Base-by-base conservation (phyloP, 116 monocot species). In the Dioscorea cayenensis region DNA sequence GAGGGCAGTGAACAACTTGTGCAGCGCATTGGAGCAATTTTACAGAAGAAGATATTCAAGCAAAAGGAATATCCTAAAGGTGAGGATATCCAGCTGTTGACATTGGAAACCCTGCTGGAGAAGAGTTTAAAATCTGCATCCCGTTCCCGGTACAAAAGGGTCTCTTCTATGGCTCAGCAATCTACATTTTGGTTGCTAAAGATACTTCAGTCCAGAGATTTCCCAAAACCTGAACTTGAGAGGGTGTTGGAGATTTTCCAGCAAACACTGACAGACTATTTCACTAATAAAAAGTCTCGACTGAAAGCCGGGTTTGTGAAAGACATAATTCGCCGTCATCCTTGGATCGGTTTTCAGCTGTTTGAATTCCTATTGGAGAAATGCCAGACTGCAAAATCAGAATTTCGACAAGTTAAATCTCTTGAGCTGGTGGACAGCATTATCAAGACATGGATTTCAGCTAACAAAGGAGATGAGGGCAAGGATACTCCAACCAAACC, bases 41-140 rank as follows among this genome's bases (percentile, higher is more conserved):
- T 97, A 63, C 88, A 86, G 76, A 97, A 90, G 74, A 97, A 86
- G 77, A 80, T 97, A 73, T 86, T 93, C 59, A 97, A 89, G 67
- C 84, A 79, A 49, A 97, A 88, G 65, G 93, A 89, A 27, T 90
- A 84, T 60, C 97, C 97, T 11, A 90, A 77, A 68, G 84, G 78
- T 3, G 77, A 77, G 69, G 86, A 84, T 22, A 80, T 86, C 27
- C 38, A 80, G 4, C 21, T 90, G 17, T 66, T 72, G 7, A 83
- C 25, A 27, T 83, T 97, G 21, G 79, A 80, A 71, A 74, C 49
- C 11, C 75, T 93, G 5, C 51, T 97, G 38, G 88, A 72, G 64
- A 97, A 90, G 77, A 86, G 90, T 70, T 70, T 97, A 4, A 86
- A 71, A 74, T 77, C 80, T 51, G 93, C 88, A 27, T 88, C 93